Conservation (phyloP, 2,329 filamentous ascomycete species). For the Monosporascus sp. region DNA sequence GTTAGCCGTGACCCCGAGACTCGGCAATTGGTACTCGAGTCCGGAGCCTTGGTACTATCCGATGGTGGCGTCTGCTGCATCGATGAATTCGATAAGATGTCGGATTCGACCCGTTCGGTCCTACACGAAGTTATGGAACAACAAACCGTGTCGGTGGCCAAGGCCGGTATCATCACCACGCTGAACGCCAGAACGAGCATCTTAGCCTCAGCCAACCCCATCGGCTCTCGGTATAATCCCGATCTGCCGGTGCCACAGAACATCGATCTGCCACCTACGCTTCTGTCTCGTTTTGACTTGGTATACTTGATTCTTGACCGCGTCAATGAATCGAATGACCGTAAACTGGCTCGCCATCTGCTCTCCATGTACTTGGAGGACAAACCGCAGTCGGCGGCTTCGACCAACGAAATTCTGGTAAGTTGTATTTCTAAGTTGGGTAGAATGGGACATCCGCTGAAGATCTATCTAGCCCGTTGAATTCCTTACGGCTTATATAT, state of each 20-base stretch:
- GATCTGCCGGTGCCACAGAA: conserved; percentile 95
- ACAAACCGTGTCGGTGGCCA: conserved; percentile 78
- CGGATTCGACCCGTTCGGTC: conserved; percentile 70
- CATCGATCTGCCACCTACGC: conserved; percentile 91
- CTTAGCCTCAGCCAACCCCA: conserved; percentile 93
- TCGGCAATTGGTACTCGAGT: conserved; percentile 74
- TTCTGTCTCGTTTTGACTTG: conserved; percentile 92
- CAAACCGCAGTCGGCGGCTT: conserved; percentile 75
- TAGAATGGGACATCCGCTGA: conserved; percentile 18
- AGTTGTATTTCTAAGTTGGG: conserved; percentile 29
- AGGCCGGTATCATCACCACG: conserved; percentile 94
- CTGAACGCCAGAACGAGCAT: conserved; percentile 94
- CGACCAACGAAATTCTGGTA: conserved; percentile 73
- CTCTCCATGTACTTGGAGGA: conserved; percentile 97
- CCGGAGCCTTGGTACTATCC: conserved; percentile 71
- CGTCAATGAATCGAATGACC: conserved; percentile 84
- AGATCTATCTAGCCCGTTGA: conserved; percentile 65
- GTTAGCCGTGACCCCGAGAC: conserved; percentile 78
- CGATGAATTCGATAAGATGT: conserved; percentile 85
- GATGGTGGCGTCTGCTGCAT: conserved; percentile 82
- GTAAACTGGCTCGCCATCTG: conserved; percentile 83
- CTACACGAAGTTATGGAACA: conserved; percentile 89
- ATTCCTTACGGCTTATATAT: conserved; percentile 95
- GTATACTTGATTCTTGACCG: conserved; percentile 96
- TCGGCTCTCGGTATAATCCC: conserved; percentile 95